phyloP scores from a whole-genome alignment of 805 yeast genomes.

The Yarrowia sp. region DNA sequence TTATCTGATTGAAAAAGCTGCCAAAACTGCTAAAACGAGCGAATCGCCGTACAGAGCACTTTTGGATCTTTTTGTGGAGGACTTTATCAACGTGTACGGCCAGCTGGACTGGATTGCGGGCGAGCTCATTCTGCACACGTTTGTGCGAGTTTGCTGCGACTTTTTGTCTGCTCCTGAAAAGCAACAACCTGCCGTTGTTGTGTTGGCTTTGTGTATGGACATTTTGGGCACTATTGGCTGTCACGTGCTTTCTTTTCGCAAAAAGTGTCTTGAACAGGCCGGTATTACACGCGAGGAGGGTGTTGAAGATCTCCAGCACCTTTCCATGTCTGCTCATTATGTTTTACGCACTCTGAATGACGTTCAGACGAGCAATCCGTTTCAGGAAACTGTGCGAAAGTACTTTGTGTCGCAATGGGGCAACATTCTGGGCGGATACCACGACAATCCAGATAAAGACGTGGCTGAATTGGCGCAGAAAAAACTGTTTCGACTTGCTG shows the following conservation, averaged over 20 bases:
- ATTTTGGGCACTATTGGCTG: slow-evolving; percentile 54
- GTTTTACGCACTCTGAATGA: neutral
- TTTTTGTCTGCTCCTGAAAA: slow-evolving; percentile 18
- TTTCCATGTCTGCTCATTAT: slow-evolving; percentile 2
- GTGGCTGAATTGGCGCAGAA: neutral
- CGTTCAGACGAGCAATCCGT: neutral
- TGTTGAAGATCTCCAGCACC: neutral
- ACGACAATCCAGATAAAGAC: neutral
- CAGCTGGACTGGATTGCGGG: slow-evolving; percentile 63
- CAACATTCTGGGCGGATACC: neutral
- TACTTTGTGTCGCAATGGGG: slow-evolving; percentile 22
- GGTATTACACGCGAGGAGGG: neutral
- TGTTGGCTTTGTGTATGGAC: slow-evolving; percentile 56
- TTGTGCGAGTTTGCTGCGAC: slow-evolving; percentile 38
- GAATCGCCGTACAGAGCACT: slow-evolving; percentile 31
- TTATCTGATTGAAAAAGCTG: slow-evolving; percentile 31
- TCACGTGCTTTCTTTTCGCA: neutral
- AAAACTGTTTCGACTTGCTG: neutral
- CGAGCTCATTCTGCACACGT: slow-evolving; percentile 47
- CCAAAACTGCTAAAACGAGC: slow-evolving; percentile 30
- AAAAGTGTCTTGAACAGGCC: neutral
- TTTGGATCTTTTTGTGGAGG: slow-evolving; percentile 56
- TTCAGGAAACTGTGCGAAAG: neutral
- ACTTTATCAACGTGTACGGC: slow-evolving; percentile 48
- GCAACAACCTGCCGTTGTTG: slow-evolving; percentile 25